Conservation (phyloP, 2,329 filamentous ascomycete genomes). For the Nemania abortiva region DNA sequence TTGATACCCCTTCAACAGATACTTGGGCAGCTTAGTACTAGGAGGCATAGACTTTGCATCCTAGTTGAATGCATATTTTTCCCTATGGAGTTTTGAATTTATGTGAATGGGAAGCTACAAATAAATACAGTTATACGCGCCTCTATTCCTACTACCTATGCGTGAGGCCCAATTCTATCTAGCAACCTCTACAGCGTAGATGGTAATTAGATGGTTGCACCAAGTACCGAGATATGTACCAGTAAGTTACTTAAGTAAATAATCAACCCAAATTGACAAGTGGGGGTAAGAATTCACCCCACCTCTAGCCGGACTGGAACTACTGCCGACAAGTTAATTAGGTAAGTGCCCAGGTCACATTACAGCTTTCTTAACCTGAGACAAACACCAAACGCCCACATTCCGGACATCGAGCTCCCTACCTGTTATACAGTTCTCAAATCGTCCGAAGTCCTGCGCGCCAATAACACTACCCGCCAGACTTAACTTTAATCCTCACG, state of each 20-base stretch:
- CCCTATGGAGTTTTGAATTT: background rate
- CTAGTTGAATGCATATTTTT: constrained; percentile 1
- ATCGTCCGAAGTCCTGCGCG: background rate
- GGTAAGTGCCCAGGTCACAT: constrained; percentile 2
- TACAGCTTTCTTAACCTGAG: constrained; percentile 12
- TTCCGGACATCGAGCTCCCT: constrained; percentile 2
- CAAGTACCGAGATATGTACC: too few species aligned
- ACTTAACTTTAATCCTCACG: background rate
- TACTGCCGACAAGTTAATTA: background rate
- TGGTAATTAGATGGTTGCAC: too few species aligned
- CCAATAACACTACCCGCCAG: background rate
- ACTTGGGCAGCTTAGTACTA: constrained; percentile 13
- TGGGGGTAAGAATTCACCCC: constrained; percentile 13
- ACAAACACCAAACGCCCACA: constrained; percentile 32
- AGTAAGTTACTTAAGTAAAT: background rate
- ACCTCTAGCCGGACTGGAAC: background rate
- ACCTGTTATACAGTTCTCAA: background rate
- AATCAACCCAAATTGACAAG: background rate
- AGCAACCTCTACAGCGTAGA: too few species aligned
- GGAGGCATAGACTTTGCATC: constrained; percentile 17
- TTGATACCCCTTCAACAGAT: constrained; percentile 37
- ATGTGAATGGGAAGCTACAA: too few species aligned
- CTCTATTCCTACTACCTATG: too few species aligned
- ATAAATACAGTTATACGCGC: too few species aligned
- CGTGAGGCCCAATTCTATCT: too few species aligned